Base-by-base conservation (phyloP, 352 stramenopile species). In the Elongisporangium undulatum region DNA sequence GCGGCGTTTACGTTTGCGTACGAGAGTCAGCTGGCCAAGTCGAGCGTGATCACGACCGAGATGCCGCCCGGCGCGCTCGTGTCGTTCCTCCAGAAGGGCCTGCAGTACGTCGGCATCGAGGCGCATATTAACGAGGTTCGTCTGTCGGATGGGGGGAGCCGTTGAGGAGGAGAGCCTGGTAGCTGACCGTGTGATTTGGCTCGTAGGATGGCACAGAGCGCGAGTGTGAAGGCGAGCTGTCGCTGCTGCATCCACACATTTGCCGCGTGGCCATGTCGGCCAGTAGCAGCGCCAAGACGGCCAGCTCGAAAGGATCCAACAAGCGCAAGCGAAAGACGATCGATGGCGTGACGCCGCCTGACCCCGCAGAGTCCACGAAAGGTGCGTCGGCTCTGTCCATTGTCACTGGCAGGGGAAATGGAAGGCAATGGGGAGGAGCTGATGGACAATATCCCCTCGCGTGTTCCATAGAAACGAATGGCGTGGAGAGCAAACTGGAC, bases 1-100 rank as follows among this genome's bases (percentile, higher is more conserved):
- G 97, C 95, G 22, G 91, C 96, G 50, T 99, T 99, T 72, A 98
- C 96, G n/a, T 99, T 99, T 67, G 94, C 92, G 19, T 98, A 99
- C 66, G 97, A 99, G 74, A 98, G 91, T 49, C 92, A 99, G 61
- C 68, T 99, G 39, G 89, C 89, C 48, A 96, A 98, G 74, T 96
- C 94, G 20, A 95, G 79, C 58, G 89, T 98, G 19, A 89, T 96
- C 55, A 92, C 95, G 62, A 90, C 89, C 41, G 82, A 98, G 61
- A 77, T 99, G 45, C 96, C 97, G 23, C 96, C 97, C 0, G 97
- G 97, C 15, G 97, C 97, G 55, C 82, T 99, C 21, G 95, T 99
- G 49, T 97, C 94, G 15, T 99, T 99, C 73, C 65, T 99, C 49
- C 97, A 99, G 74, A 99, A 99, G 72, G 97, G 97, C 2, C 76